phyloP scores from a whole-genome alignment of 805 yeast genomes.

The Tetrapisispora arboricola region DNA sequence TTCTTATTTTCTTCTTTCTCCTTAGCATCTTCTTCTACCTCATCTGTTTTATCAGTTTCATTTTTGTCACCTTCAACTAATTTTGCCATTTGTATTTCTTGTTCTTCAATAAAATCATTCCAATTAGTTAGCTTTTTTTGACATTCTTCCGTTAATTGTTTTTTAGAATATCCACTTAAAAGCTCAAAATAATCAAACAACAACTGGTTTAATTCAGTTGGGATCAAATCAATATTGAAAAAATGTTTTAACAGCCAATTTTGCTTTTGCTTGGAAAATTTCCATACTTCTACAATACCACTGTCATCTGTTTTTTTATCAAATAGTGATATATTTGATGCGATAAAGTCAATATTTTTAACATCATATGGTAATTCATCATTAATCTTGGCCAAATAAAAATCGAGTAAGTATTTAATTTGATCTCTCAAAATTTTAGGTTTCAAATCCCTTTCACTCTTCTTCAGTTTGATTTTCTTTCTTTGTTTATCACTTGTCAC shows the following conservation, averaged over 20 bases:
- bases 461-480: constrained; percentile 2
- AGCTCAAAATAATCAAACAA: constrained; percentile 24
- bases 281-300: constrained; percentile 26
- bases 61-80: constrained; percentile 15
- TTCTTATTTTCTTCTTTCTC: constrained; percentile 7
- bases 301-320: constrained; percentile 5
- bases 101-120: constrained; percentile 19
- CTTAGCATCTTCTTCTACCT: constrained; percentile 5
- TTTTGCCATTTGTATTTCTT: constrained; percentile 17
- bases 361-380: constrained; percentile 18
- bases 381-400: constrained; percentile 19
- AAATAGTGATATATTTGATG: constrained; percentile 1
- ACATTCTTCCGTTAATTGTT: constrained; percentile 16
- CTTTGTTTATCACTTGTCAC: constrained; percentile 10
- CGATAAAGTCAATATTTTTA: constrained; percentile 16
- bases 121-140: constrained; percentile 13
- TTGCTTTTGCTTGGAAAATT: constrained; percentile 30
- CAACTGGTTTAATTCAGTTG: constrained; percentile 20
- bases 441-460: constrained; percentile 12
- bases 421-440: constrained; percentile 26
- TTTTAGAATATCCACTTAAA: constrained; percentile 18
- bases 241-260: constrained; percentile 29
- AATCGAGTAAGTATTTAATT: constrained; percentile 27
- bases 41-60: constrained; percentile 2
- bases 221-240: constrained; percentile 20